Base-by-base conservation (phyloP, 768 basidiomycete species). In the Pleurotus giganteus region DNA sequence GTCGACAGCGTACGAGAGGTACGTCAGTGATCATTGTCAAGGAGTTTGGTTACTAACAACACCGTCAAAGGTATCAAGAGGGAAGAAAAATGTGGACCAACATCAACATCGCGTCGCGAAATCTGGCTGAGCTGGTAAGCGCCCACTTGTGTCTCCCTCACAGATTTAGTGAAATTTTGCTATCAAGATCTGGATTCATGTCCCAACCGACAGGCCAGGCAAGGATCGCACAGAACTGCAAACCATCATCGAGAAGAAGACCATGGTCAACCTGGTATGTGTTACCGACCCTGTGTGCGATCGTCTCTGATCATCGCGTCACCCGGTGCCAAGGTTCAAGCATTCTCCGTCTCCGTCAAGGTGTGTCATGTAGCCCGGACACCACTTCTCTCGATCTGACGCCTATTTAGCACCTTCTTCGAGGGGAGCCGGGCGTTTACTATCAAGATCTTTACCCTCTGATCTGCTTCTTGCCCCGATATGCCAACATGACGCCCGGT, bases 361-460 rank as follows among this genome's bases (percentile, higher is more conserved):
- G 84, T 83, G 55, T 39, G 63, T 37, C 28, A 24, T 19, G 12
- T 11, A 27, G 23, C 56, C 8, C 19, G 19, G 34, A 28, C 5
- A 36, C 17, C 7, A 1, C 17, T 21, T 12, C 24, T 13, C n/a
- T 36, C 21, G 17, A 51, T 31, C 54, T 55, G 4, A 26, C 21
- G 0, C 3, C 26, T 8, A 17, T 27, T 17, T 57, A 85, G 82
- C 84, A 87, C 56, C 77, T 81, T 65, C 79, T 91, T 11, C 82
- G 88, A 32, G 82, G 78, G 5, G 89, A 89, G 65, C 68, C 75
- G 12, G 87, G 89, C 1, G 77, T 85, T 4, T 91, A 84, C 71
- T 89, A 88, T 63, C 75, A 85, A 36, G 88, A 90, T 62, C 75
- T 90, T 21, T 91, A 86, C 61, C 82, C 83, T 9, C 73, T 89